Evolutionary conservation across 2,329 filamentous ascomycete genomes (phyloP), one percentile per base, ranked within the genome.

Genomic region (Talaromyces islandicus): DNA sequence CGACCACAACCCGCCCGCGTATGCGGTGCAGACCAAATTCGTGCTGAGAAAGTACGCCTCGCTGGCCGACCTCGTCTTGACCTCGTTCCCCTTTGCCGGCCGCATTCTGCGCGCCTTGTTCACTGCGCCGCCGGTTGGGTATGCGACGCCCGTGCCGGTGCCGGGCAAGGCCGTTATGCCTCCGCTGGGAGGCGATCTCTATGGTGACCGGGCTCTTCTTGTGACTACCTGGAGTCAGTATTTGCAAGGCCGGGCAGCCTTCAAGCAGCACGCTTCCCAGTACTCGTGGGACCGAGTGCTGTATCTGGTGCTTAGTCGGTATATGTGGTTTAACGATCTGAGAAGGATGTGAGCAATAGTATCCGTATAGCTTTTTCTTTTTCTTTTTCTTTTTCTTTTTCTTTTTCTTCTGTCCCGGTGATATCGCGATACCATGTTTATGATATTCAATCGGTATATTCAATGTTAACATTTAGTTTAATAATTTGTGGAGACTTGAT

Each of bases 231-330:
- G 73, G 73, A 60, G 64, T 9, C 68, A 68, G 14, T 77, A 78
- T 62, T 62, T 68, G 32, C 63, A 68, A 58, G 75, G 74, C 5
- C 66, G 75, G n/a, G 51, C 64, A 10, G 75, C 75, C 0, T 77
- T 78, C 61, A 66, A 70, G 21, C 70, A 71, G 52, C 75, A 78
- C 60, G 62, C 62, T 35, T 75, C 71, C 58, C 75, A 78, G 64
- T 77, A 77, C 58, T 73, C 74, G 1, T 77, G 75, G 73, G 75
- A 77, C 59, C 67, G 75, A 17, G 67, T 73, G 43, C 43, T 78
- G 60, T 78, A 77, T 64, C 68, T 77, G 69, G 60, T 77, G 1
- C 53, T 75, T 9, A 76, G 73, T 62, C 72, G 75, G 46, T 75
- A 77, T 60, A 72, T 77, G 41, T 78, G 75, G 75, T 75, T 75